Conservation (phyloP, 2,329 filamentous ascomycete species). For the Penicillium nordicum region DNA sequence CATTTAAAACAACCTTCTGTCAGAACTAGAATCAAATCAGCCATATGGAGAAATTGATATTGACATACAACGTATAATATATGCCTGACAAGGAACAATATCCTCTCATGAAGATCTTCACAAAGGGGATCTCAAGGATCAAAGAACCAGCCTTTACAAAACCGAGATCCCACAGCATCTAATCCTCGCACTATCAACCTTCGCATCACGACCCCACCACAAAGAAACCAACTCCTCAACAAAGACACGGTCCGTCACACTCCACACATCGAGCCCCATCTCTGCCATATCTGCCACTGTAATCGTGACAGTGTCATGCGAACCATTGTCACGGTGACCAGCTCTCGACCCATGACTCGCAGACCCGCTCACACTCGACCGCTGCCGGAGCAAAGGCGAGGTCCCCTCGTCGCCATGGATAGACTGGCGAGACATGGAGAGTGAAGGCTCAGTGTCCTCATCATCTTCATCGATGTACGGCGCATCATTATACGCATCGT, state of each 20-base stretch:
- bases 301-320: slow-evolving; percentile 35
- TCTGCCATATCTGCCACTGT: slow-evolving; percentile 45
- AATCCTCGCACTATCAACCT: slow-evolving; percentile 44
- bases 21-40: too few relatives aligned
- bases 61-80: neutral
- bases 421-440: slow-evolving; percentile 24
- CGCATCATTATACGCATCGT: slow-evolving; percentile 12
- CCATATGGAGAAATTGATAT: neutral
- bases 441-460: slow-evolving; percentile 22
- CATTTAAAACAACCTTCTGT: too few relatives aligned
- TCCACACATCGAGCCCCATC: slow-evolving; percentile 52
- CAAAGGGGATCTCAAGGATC: neutral
- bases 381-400: slow-evolving; percentile 25
- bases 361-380: slow-evolving; percentile 9
- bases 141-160: slow-evolving; percentile 26
- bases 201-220: slow-evolving; percentile 46
- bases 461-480: slow-evolving; percentile 26
- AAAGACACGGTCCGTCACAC: slow-evolving; percentile 45
- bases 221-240: slow-evolving; percentile 45
- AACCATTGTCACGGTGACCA: neutral
- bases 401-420: slow-evolving; percentile 28
- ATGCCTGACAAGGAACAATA: neutral
- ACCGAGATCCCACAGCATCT: slow-evolving; percentile 49
- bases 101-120: neutral
- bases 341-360: neutral